Evolutionary conservation across 1,284 basidiomycete species (phyloP), one percentile per base, ranked within the genome.

Genomic region (Pseudozyma sp.): DNA sequence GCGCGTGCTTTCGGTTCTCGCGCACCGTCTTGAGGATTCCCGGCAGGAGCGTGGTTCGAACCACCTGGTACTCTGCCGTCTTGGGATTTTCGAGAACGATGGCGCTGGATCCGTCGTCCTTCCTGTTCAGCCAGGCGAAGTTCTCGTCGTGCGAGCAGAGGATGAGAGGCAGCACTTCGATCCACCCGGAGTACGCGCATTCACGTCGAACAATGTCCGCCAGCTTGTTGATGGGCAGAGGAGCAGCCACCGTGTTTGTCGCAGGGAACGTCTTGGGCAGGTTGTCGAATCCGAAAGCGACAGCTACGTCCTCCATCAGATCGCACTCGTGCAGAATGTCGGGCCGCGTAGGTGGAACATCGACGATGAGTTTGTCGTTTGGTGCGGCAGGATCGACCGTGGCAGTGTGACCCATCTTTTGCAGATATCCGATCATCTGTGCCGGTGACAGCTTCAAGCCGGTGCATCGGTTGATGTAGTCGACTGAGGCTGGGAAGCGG

Each of bases 131-230:
- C 87, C 90, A 95, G 51, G 89, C 90, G 83, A 97, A 99, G 87
- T 98, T 98, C 86, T 99, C 96, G 85, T 98, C 96, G 84, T 96
- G 94, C 17, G 94, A 96, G 87, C 97, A 99, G 92, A 99, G 88
- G 83, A 95, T 99, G 59, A 99, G 88, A 29, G 97, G 94, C 6
- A 99, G 87, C 4, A 93, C 94, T 85, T 99, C 96, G 47, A 93
- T 88, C 94, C 96, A 99, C 19, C 97, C 96, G 0, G 94, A 92
- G 82, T 93, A 88, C 0, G 94, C 94, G 88, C 95, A 98, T 84
- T 99, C 94, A 63, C 88, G 87, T 47, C 96, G 89, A 40, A 99
- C 88, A 58, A 97, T 88, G 84, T 99, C 96, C 74, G 90, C 90
- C 16, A 99, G 87, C 85, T 92, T 95, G 87, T 93, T 97, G 80